These are phyloP conservation scores for Zanthoxylum bungeanum DNA, from an alignment of 345 rosid species.

Conservation along the genomic window DNA sequence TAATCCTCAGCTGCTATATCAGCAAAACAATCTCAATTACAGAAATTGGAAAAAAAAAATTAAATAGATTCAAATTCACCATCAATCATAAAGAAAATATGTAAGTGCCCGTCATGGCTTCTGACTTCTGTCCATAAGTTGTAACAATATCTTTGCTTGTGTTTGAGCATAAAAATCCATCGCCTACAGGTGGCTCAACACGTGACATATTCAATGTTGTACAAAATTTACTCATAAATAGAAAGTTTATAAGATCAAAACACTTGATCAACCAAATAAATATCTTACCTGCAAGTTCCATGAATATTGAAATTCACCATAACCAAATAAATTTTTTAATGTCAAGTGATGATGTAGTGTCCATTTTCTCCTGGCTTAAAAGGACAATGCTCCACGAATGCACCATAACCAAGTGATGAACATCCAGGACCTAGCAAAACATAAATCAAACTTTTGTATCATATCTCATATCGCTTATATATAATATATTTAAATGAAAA, in stretches of 20 bases:
- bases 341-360: no score
- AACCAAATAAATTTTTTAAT: no score
- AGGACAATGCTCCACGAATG: constrained; percentile 36
- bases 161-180: constrained; percentile 33
- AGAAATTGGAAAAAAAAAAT: no score
- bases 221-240: neutral
- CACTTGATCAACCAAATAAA: neutral
- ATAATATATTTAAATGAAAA: no score
- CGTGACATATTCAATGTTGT: constrained; percentile 31
- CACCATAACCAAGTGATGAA: constrained; percentile 39
- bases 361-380: constrained; percentile 34
- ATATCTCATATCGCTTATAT: no score
- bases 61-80: no score
- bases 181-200: constrained; percentile 31
- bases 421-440: constrained; percentile 32
- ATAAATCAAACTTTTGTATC: neutral
- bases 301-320: no score
- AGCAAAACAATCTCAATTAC: neutral
- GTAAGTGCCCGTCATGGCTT: no score
- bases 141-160: constrained; percentile 27
- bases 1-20: constrained; percentile 29
- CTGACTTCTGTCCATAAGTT: constrained; percentile 10
- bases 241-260: neutral
- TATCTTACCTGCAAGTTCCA: constrained; percentile 33
- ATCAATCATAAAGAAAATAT: no score